These are phyloP conservation scores for Borealophlyctis nickersoniae DNA, from an alignment of 192 early-diverging fungal species.

Conservation along the genomic window DNA sequence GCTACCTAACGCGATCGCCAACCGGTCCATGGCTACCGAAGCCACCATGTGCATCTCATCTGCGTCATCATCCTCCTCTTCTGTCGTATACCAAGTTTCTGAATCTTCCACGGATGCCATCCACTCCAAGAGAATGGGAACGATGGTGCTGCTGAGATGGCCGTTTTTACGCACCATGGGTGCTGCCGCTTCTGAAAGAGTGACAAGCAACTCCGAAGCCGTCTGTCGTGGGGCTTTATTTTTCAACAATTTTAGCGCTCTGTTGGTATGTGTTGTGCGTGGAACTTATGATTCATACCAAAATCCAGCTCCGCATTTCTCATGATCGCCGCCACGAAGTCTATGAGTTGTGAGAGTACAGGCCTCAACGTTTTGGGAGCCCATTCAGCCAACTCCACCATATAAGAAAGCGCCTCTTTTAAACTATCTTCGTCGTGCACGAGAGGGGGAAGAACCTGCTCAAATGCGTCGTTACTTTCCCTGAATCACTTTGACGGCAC, in stretches of 20 bases:
- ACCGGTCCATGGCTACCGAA: conserved; percentile 94
- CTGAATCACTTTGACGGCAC: background rate
- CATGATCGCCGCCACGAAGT: conserved; percentile 74
- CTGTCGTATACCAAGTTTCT: conserved; percentile 83
- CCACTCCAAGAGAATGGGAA: conserved; percentile 92
- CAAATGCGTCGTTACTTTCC: conserved; percentile 4
- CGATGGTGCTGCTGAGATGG: conserved; percentile 66
- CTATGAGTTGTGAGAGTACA: conserved; percentile 69
- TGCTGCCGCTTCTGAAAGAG: conserved; percentile 83
- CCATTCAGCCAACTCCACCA: conserved; percentile 78
- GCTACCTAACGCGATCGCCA: conserved; percentile 67
- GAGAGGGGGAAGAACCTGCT: conserved; percentile 63
- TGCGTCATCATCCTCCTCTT: conserved; percentile 84
- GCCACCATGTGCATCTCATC: conserved; percentile 87
- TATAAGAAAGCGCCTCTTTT: conserved; percentile 34
- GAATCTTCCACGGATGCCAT: conserved; percentile 90
- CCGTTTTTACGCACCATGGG: conserved; percentile 88
- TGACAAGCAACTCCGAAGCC: conserved; percentile 88
- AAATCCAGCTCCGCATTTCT: conserved; percentile 75
- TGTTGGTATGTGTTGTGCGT: no score
- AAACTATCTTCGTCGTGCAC: conserved; percentile 61
- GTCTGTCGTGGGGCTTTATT: no score
- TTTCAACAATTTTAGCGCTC: no score
- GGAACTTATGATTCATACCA: no score
- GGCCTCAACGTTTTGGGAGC: conserved; percentile 79